These are phyloP conservation scores for Nicotiana obtusifolia DNA, from an alignment of 257 asterid species.

Conservation along the genomic window DNA sequence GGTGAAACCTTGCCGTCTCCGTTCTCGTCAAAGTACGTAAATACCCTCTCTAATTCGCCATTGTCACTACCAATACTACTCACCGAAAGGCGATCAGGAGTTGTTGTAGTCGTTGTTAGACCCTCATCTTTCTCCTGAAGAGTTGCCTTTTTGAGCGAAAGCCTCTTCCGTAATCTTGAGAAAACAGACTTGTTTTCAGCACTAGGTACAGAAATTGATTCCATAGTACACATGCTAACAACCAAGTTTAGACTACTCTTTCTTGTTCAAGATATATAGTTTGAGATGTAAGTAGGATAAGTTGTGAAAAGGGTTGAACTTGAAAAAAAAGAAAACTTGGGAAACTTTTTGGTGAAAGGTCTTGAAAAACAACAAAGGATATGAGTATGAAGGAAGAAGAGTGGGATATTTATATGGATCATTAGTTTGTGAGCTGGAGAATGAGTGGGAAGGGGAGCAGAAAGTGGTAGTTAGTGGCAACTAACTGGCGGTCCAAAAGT, in stretches of 20 bases:
- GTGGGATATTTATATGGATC: not conserved
- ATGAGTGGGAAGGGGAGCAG: not conserved
- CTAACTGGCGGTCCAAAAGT: too few relatives aligned
- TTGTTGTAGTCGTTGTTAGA: not conserved
- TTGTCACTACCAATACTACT: too few relatives aligned
- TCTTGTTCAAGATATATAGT: not conserved
- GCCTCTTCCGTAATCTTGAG: not conserved
- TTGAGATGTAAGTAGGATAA: not conserved
- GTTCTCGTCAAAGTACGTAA: too few relatives aligned
- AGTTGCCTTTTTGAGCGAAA: not conserved
- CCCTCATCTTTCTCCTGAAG: not conserved
- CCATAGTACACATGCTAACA: not conserved
- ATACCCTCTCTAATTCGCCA: too few relatives aligned
- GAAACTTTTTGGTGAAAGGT: not conserved
- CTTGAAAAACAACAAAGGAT: not conserved
- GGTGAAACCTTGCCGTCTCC: conserved; percentile 33
- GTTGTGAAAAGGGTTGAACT: not conserved
- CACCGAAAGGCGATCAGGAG: too few relatives aligned
- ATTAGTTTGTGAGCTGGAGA: not conserved
- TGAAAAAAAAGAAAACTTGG: not conserved
- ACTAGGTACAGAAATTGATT: too few relatives aligned
- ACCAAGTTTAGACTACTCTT: not conserved
- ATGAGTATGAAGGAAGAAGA: not conserved
- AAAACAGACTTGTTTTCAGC: not conserved
- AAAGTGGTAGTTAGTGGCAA: not conserved